A percentile compares a stretch with the other conserved stretches of the same genome.
Conservation (phyloP, 495 filamentous ascomycete species). For the Aspergillus sclerotiicarbonarius region DNA sequence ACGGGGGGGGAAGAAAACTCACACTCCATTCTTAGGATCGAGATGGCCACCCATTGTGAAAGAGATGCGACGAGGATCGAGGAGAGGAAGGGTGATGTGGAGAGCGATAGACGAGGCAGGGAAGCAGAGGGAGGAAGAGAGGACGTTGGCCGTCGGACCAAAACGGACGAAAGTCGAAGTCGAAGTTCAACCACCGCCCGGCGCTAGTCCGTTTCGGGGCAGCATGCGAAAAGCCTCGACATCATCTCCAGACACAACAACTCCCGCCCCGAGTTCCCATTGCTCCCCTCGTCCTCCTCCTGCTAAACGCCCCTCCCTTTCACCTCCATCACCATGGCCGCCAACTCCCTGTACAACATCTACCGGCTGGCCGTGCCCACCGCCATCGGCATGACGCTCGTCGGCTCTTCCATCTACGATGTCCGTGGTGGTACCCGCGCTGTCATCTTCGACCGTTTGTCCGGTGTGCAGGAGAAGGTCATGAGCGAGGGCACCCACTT, state of each 20-base stretch:
- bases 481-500: conserved; percentile 98
- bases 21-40: conserved; percentile 68
- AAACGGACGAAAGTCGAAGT: conserved; percentile 29
- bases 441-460: conserved; percentile 95
- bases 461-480: conserved; percentile 89
- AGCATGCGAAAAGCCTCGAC: conserved; percentile 40
- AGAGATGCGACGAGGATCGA: conserved; percentile 22
- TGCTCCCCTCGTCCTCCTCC: conserved; percentile 8
- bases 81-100: conserved; percentile 22
- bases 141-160: conserved; percentile 2
- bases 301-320: conserved; percentile 14
- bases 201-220: conserved; percentile 46
- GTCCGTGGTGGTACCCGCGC: conserved; percentile 90
- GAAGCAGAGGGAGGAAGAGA: conserved; percentile 14
- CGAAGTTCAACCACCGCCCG: conserved; percentile 17
- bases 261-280: conserved; percentile 1
- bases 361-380: conserved; percentile 72
- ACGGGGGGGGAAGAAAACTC: conserved; percentile 45
- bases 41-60: conserved; percentile 68
- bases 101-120: conserved; percentile 24
- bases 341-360: conserved; percentile 56
- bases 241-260: conserved; percentile 20
- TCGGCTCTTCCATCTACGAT: conserved; percentile 86
- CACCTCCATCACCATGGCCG: conserved; percentile 51
- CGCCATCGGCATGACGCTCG: conserved; percentile 57